Evolutionary conservation across 2,329 filamentous ascomycete species (phyloP).

Genomic region (Boeremia exigua): DNA sequence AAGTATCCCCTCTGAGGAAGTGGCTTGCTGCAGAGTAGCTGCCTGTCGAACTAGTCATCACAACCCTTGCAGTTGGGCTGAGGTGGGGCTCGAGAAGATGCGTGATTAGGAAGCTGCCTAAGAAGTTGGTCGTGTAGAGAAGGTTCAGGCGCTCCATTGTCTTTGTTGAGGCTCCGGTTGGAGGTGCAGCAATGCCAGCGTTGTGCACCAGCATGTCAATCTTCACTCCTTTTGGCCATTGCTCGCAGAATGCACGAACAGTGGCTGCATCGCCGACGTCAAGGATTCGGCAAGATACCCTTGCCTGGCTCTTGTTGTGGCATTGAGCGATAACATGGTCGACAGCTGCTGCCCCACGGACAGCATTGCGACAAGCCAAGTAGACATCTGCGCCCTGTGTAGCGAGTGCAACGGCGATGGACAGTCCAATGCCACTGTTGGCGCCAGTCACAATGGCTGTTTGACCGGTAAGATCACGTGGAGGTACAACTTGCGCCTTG

Average conservation of each 20-base stretch:
- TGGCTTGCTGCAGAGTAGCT: conserved; percentile 10
- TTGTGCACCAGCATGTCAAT: conserved; percentile 29
- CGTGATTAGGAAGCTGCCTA: conserved; percentile 24
- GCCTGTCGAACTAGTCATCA: conserved; percentile 22
- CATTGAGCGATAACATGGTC: conserved; percentile 8
- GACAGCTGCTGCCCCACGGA: conserved; percentile 18
- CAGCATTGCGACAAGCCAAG: conserved; percentile 23
- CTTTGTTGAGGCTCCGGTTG: not conserved
- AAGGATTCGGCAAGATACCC: conserved; percentile 16
- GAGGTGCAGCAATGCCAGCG: conserved; percentile 19
- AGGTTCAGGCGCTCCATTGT: conserved; percentile 15
- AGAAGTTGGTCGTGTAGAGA: conserved; percentile 23
- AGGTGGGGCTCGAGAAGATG: conserved; percentile 16
- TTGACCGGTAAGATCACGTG: conserved; percentile 47
- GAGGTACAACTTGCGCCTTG: conserved; percentile 11
- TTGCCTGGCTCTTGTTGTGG: not conserved
- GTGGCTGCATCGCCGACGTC: conserved; percentile 19
- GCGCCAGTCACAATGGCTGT: conserved; percentile 59
- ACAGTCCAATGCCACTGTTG: conserved; percentile 58
- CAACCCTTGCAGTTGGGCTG: conserved; percentile 10
- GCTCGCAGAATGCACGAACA: conserved; percentile 20
- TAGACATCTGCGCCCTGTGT: conserved; percentile 22
- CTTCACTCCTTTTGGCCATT: conserved; percentile 8
- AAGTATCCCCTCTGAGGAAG: not conserved
- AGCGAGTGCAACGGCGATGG: conserved; percentile 20